Percentiles rank a stretch among this genome's conserved stretches.
Evolutionary conservation across 192 early-diverging fungal genomes (phyloP).

Genomic region (Umbelopsis ramanniana): DNA sequence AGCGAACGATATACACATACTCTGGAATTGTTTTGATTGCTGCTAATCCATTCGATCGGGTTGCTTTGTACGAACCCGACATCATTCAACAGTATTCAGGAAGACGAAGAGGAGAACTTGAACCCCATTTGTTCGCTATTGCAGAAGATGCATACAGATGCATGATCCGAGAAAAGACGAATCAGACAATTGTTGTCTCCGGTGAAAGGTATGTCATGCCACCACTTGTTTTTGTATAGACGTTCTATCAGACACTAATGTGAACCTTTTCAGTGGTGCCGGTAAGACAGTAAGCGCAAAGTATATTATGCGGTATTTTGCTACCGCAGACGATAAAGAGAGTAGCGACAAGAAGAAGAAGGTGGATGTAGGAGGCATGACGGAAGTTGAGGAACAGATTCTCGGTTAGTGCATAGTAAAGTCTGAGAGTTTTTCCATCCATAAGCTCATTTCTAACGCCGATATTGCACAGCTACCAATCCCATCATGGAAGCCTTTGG

Average conservation of each 20-base stretch:
- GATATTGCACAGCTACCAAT: slow-evolving; percentile 76
- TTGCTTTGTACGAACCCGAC: slow-evolving; percentile 90
- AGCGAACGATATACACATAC: slow-evolving; percentile 98
- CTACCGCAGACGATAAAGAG: slow-evolving; percentile 74
- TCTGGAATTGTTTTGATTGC: slow-evolving; percentile 99
- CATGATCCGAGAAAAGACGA: slow-evolving; percentile 90
- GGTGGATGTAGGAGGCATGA: slow-evolving; percentile 58
- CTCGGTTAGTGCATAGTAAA: slow-evolving; percentile 45
- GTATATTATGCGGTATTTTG: slow-evolving; percentile 98
- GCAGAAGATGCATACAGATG: slow-evolving; percentile 97
- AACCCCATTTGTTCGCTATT: slow-evolving; percentile 99
- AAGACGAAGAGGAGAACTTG: slow-evolving; percentile 88
- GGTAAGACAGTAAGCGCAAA: slow-evolving; percentile 97
- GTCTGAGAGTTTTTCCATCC: not conserved
- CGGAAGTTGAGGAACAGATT: slow-evolving; percentile 80
- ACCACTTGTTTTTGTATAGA: not conserved
- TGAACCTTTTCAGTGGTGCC: slow-evolving; percentile 65
- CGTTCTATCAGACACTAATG: not conserved
- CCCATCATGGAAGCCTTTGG: slow-evolving; percentile 99
- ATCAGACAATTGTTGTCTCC: slow-evolving; percentile 98
- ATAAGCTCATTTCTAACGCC: not conserved
- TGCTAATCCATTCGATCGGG: slow-evolving; percentile 91
- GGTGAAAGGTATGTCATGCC: slow-evolving; percentile 74
- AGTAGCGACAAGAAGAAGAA: slow-evolving; percentile 44
- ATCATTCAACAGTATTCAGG: slow-evolving; percentile 94